phyloP scores from a whole-genome alignment of 768 basidiomycete species.

The Podaxis sp. region DNA sequence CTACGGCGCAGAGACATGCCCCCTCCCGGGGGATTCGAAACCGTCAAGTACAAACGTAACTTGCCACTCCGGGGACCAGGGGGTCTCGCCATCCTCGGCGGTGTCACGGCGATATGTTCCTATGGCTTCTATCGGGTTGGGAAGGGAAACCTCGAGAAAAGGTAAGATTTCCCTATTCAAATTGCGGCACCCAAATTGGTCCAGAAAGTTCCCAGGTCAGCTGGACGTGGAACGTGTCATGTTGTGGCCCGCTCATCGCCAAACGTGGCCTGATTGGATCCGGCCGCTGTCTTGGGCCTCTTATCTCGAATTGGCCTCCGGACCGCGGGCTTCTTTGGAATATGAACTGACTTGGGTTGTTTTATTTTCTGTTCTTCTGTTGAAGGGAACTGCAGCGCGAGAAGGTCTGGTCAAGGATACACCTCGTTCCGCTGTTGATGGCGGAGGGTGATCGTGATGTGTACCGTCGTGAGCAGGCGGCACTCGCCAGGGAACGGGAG shows the following conservation, averaged over 20 bases:
- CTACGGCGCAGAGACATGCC: slow-evolving; percentile 82
- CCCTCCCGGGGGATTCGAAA: slow-evolving; percentile 88
- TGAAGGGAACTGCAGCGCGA: slow-evolving; percentile 90
- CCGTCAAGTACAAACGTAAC: slow-evolving; percentile 93
- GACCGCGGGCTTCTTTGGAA: slow-evolving; percentile 35
- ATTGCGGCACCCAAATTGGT: slow-evolving; percentile 7
- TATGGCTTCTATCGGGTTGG: slow-evolving; percentile 93
- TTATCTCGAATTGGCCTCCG: slow-evolving; percentile 39
- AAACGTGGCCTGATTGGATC: slow-evolving; percentile 69
- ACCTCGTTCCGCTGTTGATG: slow-evolving; percentile 86
- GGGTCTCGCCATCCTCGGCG: slow-evolving; percentile 79
- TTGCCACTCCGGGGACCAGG: slow-evolving; percentile 86
- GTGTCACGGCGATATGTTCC: slow-evolving; percentile 79
- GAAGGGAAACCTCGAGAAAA: slow-evolving; percentile 86
- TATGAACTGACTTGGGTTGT: slow-evolving; percentile 36
- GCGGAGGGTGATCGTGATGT: slow-evolving; percentile 93
- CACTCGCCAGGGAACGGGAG: slow-evolving; percentile 71
- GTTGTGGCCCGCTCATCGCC: slow-evolving; percentile 52
- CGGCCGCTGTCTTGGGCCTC: slow-evolving; percentile 39
- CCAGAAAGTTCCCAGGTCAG: slow-evolving; percentile 36
- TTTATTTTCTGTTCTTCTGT: slow-evolving; percentile 19
- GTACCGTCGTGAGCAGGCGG: slow-evolving; percentile 78
- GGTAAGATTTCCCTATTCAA: slow-evolving; percentile 51
- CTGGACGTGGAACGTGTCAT: slow-evolving; percentile 67
- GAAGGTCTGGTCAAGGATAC: slow-evolving; percentile 92